A percentile compares a stretch with the other conserved stretches of the same genome.
Evolutionary conservation across 2,329 filamentous ascomycete species (phyloP).

Genomic region (Sporothrix protearum): DNA sequence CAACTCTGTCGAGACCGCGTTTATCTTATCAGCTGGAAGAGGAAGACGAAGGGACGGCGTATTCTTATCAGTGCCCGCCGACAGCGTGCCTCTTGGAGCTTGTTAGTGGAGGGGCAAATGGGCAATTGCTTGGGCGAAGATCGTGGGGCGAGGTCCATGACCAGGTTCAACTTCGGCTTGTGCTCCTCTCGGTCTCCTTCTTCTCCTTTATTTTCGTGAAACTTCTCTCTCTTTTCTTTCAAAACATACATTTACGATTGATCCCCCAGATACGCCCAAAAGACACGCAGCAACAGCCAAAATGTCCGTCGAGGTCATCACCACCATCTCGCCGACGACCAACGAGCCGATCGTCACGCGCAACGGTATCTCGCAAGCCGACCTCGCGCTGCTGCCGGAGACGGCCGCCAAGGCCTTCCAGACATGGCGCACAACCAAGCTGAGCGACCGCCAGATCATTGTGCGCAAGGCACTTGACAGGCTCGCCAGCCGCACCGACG

Average conservation of each 20-base stretch:
- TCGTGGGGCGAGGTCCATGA: conserved; percentile 9
- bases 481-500: conserved; percentile 69
- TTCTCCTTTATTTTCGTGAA: neutral
- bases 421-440: conserved; percentile 68
- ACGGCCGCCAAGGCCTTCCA: conserved; percentile 72
- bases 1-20: neutral
- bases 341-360: conserved; percentile 80
- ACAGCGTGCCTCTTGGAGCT: neutral
- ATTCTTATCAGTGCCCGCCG: neutral
- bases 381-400: conserved; percentile 68
- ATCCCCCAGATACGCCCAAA: neutral
- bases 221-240: neutral
- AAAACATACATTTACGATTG: neutral
- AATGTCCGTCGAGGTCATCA: conserved; percentile 64
- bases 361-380: conserved; percentile 65
- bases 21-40: conserved; percentile 16
- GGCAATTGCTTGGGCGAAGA: neutral
- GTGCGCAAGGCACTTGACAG: conserved; percentile 74
- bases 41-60: neutral
- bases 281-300: neutral
- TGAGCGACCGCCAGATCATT: conserved; percentile 73
- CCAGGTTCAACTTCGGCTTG: neutral
- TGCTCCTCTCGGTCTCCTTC: too few relatives aligned
- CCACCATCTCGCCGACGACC: conserved; percentile 85
- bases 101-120: conserved; percentile 15